phyloP scores from a whole-genome alignment of 192 early-diverging fungal species.

The Coemansia sp. region DNA sequence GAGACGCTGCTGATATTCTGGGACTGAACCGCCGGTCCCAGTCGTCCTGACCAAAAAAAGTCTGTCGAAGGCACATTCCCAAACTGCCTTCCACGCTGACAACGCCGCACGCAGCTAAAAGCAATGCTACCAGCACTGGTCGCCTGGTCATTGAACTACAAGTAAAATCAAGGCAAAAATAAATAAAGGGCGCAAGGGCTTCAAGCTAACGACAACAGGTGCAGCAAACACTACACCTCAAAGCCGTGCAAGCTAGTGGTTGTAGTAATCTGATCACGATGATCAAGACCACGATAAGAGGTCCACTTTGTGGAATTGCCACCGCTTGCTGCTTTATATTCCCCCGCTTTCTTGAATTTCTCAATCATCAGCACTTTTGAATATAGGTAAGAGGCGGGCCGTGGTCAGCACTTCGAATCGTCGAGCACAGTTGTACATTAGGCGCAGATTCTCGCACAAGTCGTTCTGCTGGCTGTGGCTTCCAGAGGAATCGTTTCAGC shows the following conservation, averaged over 20 bases:
- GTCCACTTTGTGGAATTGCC: neutral
- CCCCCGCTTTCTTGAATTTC: neutral
- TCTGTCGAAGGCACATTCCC: slow-evolving; percentile 30
- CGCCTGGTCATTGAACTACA: slow-evolving; percentile 2
- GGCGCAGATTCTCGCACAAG: neutral
- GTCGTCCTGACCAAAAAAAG: slow-evolving; percentile 34
- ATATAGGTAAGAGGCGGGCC: neutral
- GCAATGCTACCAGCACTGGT: neutral
- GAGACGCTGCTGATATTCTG: slow-evolving; percentile 4
- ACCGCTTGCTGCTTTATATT: neutral
- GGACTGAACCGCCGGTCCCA: slow-evolving; percentile 25
- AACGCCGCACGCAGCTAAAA: slow-evolving; percentile 5
- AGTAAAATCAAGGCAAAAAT: neutral
- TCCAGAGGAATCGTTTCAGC: neutral
- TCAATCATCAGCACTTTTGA: neutral
- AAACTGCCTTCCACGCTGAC: neutral
- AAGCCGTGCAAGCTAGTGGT: neutral
- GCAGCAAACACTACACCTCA: neutral
- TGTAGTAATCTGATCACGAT: neutral
- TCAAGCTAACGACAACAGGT: neutral
- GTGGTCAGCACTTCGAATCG: neutral
- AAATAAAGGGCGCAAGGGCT: neutral
- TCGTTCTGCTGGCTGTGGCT: neutral
- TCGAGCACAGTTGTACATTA: neutral
- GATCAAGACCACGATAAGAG: slow-evolving; percentile 2